These are phyloP conservation scores for Tolypocladium ophioglossoides DNA, from an alignment of 2,329 filamentous ascomycete species.

Conservation along the genomic window DNA sequence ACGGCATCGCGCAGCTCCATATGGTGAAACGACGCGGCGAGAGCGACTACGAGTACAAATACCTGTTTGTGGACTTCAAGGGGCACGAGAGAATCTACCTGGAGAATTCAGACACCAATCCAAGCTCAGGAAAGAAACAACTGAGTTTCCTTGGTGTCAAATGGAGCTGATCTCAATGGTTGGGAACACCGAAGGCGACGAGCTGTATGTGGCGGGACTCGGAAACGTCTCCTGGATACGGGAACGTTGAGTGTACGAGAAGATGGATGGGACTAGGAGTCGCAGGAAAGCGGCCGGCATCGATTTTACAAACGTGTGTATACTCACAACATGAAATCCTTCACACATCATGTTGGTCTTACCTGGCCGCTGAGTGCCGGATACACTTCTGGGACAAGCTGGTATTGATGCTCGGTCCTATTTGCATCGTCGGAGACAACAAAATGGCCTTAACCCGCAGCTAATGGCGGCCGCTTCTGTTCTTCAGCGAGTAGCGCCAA, in stretches of 20 bases:
- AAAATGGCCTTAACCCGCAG: too few species aligned
- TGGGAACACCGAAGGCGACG: background rate
- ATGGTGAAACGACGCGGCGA: slow-evolving; percentile 58
- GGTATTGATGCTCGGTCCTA: background rate
- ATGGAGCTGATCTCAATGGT: slow-evolving; percentile 27
- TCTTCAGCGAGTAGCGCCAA: too few species aligned
- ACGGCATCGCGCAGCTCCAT: slow-evolving; percentile 67
- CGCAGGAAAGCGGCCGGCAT: background rate
- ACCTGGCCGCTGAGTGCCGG: background rate
- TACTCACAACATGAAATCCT: background rate
- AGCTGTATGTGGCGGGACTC: background rate
- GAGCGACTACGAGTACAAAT: slow-evolving; percentile 64
- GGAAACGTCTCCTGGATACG: background rate
- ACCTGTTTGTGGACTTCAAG: slow-evolving; percentile 70
- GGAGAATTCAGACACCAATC: slow-evolving; percentile 42
- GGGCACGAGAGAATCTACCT: slow-evolving; percentile 57
- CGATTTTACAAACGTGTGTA: background rate
- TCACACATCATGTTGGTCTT: background rate
- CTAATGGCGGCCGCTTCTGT: background rate
- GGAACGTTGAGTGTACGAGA: background rate
- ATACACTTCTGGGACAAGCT: background rate
- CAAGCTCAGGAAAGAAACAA: slow-evolving; percentile 27
- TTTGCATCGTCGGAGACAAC: too few species aligned
- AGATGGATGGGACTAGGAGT: background rate
- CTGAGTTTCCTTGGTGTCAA: slow-evolving; percentile 52